Base-by-base conservation (phyloP, 2,329 filamentous ascomycete genomes). In the Aspergillus latus region DNA sequence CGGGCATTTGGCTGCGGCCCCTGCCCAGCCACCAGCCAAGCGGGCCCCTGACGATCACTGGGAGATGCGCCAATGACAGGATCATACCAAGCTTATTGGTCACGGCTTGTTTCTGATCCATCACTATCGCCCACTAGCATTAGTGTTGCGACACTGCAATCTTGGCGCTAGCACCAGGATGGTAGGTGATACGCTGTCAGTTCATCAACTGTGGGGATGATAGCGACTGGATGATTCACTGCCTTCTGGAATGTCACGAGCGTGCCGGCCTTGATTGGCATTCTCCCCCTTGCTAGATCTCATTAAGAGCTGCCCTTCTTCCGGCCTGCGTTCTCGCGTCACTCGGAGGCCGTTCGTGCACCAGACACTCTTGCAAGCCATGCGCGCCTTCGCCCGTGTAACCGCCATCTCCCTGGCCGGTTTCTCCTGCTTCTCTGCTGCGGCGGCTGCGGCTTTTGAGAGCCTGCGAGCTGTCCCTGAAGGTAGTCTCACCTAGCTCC, bases 401-500 rank as follows among this genome's bases (percentile, higher is more conserved):
- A 62, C 67, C 47, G 64, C 63, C 5, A 55, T 70, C 51, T 66
- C 70, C 59, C 67, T 73, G 52, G 67, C 65, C 32, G 62, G 65
- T 16, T 46, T 71, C 8, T 68, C 68, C 6, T 61, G 68, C 46
- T 49, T 66, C 34, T 66, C 68, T 1, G 64, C 64, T n/a, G 68
- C 62, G 30, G 54, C 64, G 1, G 71, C 64, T 2, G 68, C 70
- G 49, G 63, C 72, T 1, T 72, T 75, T 51, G 74, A 76, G 57
- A 69, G 64, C 34, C 62, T 76, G 44, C 57, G 61, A 2, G 57
- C 62, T 36, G 63, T 76, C 11, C 74, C 74, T 26, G 55, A 69
- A 36, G 74, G 73, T 72, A 21, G 21, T 21, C 21, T 21, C 21
- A 21, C 21, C 21, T 21, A 21, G 21, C 21, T 21, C 21, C 21